Conservation (phyloP, 345 rosid genomes). For the Physaria fendleri region DNA sequence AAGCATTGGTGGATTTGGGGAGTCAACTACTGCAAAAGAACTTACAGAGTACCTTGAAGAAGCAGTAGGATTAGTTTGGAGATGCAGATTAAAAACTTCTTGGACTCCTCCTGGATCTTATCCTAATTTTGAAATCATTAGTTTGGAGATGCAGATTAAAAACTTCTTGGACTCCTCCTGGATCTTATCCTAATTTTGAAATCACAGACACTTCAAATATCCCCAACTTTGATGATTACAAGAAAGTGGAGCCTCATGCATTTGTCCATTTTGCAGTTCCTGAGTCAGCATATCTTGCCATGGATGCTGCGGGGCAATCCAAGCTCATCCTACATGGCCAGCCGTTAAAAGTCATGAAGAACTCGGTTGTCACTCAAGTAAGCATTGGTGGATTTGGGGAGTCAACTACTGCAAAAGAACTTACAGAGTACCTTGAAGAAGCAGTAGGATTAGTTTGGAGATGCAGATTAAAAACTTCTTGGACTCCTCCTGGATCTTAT, state of each 20-base stretch:
- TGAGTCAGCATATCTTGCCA: constrained; percentile 36
- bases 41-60: constrained; percentile 51
- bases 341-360: constrained; percentile 51
- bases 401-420: constrained; percentile 50
- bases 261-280: constrained; percentile 76
- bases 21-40: constrained; percentile 46
- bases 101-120: constrained; percentile 81
- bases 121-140: too few relatives aligned
- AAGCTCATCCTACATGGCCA: constrained; percentile 38
- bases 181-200: too few relatives aligned
- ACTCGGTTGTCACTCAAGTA: constrained; percentile 58
- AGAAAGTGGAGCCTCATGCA: constrained; percentile 73
- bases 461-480: constrained; percentile 77
- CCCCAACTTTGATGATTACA: constrained; percentile 34
- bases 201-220: constrained; percentile 26
- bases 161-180: too few relatives aligned
- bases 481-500: constrained; percentile 78
- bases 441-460: constrained; percentile 63
- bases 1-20: constrained; percentile 72
- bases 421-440: constrained; percentile 46
- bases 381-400: constrained; percentile 71
- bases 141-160: too few relatives aligned
- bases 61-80: constrained; percentile 56
- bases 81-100: constrained; percentile 79
- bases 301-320: constrained; percentile 44